Conservation (phyloP, 352 stramenopile genomes). For the Phytophthora lateralis region DNA sequence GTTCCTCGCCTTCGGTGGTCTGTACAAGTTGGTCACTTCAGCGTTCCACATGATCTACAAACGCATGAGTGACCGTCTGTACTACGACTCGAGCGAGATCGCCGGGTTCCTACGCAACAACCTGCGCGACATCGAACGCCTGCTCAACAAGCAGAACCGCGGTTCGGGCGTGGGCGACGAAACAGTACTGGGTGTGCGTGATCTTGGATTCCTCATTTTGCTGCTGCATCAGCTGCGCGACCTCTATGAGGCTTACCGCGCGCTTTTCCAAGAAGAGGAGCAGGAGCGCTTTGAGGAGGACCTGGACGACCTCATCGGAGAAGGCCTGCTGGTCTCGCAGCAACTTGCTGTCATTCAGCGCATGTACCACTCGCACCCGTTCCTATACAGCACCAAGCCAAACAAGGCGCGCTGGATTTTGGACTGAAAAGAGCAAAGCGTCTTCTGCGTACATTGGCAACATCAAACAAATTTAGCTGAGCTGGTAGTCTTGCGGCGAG, state of each 20-base stretch:
- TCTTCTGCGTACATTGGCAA: slow-evolving; percentile 23
- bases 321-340: slow-evolving; percentile 77
- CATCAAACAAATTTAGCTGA: slow-evolving; percentile 54
- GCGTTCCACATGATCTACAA: slow-evolving; percentile 77
- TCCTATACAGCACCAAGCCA: slow-evolving; percentile 67
- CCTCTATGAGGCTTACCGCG: slow-evolving; percentile 72
- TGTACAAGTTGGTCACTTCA: slow-evolving; percentile 66
- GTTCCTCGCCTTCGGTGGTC: slow-evolving; percentile 76
- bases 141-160: slow-evolving; percentile 86
- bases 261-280: slow-evolving; percentile 78
- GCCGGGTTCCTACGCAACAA: slow-evolving; percentile 80
- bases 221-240: slow-evolving; percentile 79
- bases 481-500: slow-evolving; percentile 95
- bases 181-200: slow-evolving; percentile 57
- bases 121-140: slow-evolving; percentile 80
- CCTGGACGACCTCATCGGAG: slow-evolving; percentile 78
- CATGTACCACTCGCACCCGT: slow-evolving; percentile 88
- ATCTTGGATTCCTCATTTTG: slow-evolving; percentile 77
- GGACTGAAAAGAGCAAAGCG: slow-evolving; percentile 32
- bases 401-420: slow-evolving; percentile 59
- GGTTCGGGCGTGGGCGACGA: slow-evolving; percentile 23
- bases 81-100: slow-evolving; percentile 78
- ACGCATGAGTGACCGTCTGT: slow-evolving; percentile 78
- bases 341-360: slow-evolving; percentile 87
- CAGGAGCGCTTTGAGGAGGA: slow-evolving; percentile 87